phyloP scores from a whole-genome alignment of 2,329 filamentous ascomycete species.

The Xylaria sp. region DNA sequence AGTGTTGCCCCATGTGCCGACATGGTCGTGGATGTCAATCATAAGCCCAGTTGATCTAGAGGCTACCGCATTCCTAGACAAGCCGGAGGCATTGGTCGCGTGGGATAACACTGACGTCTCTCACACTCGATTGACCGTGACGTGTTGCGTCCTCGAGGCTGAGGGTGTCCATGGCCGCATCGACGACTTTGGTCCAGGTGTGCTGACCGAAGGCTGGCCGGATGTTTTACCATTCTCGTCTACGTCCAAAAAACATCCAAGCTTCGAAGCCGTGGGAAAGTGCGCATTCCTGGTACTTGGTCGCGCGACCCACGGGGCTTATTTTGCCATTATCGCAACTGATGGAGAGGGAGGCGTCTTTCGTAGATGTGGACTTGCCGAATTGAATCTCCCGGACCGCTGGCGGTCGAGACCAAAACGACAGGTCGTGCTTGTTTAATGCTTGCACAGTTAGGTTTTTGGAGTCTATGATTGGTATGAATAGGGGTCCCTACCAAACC shows the following conservation, averaged over 20 bases:
- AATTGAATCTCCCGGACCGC: slow-evolving; percentile 14
- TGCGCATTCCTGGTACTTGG: slow-evolving; percentile 18
- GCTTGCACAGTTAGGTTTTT: background rate
- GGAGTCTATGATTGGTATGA: background rate
- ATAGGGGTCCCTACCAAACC: background rate
- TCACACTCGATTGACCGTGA: slow-evolving; percentile 11
- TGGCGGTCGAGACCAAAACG: slow-evolving; percentile 9
- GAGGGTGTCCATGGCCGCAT: slow-evolving; percentile 7
- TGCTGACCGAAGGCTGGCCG: slow-evolving; percentile 11
- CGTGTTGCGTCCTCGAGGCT: slow-evolving; percentile 19
- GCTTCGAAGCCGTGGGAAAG: slow-evolving; percentile 3
- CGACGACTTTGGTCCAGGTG: background rate
- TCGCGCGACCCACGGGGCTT: slow-evolving; percentile 2
- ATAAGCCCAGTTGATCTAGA: slow-evolving; percentile 22
- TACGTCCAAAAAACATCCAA: background rate
- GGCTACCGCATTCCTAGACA: slow-evolving; percentile 10
- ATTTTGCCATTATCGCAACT: slow-evolving; percentile 14
- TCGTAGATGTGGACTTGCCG: slow-evolving; percentile 13
- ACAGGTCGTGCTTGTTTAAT: slow-evolving; percentile 8
- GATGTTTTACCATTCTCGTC: slow-evolving; percentile 14
- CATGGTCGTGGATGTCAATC: slow-evolving; percentile 25
- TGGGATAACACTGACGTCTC: slow-evolving; percentile 8
- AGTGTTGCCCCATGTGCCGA: background rate
- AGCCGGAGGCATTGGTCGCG: slow-evolving; percentile 7
- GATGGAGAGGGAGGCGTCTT: slow-evolving; percentile 7